phyloP scores from a whole-genome alignment of 2,329 filamentous ascomycete species.

The Pseudogymnoascus sp. region DNA sequence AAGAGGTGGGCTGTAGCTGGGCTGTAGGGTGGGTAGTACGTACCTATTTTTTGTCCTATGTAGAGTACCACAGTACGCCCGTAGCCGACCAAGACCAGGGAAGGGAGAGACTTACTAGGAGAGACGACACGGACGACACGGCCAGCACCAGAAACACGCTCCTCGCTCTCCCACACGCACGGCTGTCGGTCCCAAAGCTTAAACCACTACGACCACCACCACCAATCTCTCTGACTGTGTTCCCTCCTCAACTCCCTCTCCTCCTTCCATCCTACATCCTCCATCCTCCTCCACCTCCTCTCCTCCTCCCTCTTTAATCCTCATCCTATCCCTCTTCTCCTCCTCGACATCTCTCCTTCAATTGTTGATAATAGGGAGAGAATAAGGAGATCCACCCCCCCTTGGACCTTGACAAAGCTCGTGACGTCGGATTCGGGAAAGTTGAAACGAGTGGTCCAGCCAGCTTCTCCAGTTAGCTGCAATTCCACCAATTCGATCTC shows the following conservation, averaged over 20 bases:
- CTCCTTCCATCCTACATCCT: slow-evolving; percentile 7
- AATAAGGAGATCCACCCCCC: neutral
- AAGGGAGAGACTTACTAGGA: neutral
- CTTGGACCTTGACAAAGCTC: slow-evolving; percentile 6
- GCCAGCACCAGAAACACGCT: slow-evolving; percentile 3
- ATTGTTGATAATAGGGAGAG: neutral
- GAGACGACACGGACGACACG: neutral
- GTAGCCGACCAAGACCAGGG: neutral
- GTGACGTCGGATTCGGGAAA: neutral
- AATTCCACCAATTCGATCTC: neutral
- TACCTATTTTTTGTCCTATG: neutral
- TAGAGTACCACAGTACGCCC: neutral
- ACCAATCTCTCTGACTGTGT: neutral
- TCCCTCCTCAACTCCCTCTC: neutral
- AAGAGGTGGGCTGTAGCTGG: neutral
- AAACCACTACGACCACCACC: slow-evolving; percentile 2
- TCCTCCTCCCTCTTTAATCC: slow-evolving; percentile 10
- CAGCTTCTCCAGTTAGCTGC: neutral
- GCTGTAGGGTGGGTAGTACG: neutral
- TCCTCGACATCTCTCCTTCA: slow-evolving; percentile 2
- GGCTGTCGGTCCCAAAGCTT: slow-evolving; percentile 6
- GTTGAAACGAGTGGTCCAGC: neutral
- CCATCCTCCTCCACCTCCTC: slow-evolving; percentile 8
- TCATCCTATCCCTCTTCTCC: slow-evolving; percentile 5
- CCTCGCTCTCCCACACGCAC: neutral